Base-by-base conservation (phyloP, 169 alveolate genomes). In the Cyclospora cayetanensis region DNA sequence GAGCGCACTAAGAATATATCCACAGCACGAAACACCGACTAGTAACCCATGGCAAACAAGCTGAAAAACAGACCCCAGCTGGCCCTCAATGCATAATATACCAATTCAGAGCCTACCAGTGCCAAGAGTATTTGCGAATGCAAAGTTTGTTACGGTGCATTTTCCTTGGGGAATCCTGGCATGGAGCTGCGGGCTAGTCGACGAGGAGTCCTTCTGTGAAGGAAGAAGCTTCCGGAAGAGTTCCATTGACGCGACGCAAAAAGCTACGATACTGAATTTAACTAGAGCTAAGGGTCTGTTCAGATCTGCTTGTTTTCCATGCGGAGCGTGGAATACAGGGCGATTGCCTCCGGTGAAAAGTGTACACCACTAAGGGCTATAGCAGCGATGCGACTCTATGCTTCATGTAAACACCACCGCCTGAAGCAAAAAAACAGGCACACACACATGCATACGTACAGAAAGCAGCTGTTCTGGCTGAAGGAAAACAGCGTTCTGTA, bases 171-270 rank as follows among this genome's bases (percentile, higher is more conserved):
- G 92, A 4, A 87, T 34, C 4, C 92, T 84, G 42, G 60, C 66
- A 4, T 46, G 87, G 39, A 4, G 37, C 4, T 43, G 74, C 34
- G 87, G 3, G 34, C 55, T 9, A 29, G 20, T 77, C 4, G 41
- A 63, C 20, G 60, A 53, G 3, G 55, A 55, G 3, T 68, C 87
- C 31, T 87, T 68, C 25, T 46, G 31, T 1, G 87, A 46, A 20
- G 92, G 92, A 52, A 87, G 63, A 15, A 87, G 77, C 0, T 79
- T 77, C 11, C 92, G 92, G 25, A 87, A 87, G 15, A 87, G 72
- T 11, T 87, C 92, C 92, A 87, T 87, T 87, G 85, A 41, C 15
- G 50, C n/a, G n/a, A n/a, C n/a, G n/a, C n/a, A n/a, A n/a, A n/a
- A n/a, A n/a, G n/a, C n/a, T n/a, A n/a, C n/a, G n/a, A n/a, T n/a